Evolutionary conservation across 371 early-diverging fungal genomes (phyloP).

Genomic region (Syncephalastrum racemosum): DNA sequence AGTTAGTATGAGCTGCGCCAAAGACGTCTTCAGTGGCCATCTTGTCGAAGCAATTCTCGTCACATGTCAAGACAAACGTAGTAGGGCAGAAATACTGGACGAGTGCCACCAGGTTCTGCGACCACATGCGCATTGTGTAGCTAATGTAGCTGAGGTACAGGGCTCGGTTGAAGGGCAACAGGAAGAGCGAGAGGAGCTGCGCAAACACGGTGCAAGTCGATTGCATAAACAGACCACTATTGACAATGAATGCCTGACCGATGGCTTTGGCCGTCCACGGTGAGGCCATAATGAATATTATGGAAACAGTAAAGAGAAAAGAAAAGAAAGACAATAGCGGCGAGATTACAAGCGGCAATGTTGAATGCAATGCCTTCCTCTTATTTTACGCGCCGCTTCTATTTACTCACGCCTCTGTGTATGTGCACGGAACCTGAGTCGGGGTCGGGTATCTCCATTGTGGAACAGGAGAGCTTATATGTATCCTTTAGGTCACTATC

Average conservation of each 20-base stretch:
- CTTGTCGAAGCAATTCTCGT: slow-evolving; percentile 31
- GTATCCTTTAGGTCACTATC: too few relatives aligned
- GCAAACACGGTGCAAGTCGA: slow-evolving; percentile 28
- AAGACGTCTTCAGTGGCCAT: slow-evolving; percentile 21
- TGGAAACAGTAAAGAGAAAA: too few relatives aligned
- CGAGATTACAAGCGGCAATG: too few relatives aligned
- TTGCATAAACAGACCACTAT: slow-evolving; percentile 34
- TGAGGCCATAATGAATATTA: too few relatives aligned
- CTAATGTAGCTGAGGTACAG: slow-evolving; percentile 51
- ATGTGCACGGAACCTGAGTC: too few relatives aligned
- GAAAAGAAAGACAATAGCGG: too few relatives aligned
- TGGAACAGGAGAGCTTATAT: too few relatives aligned
- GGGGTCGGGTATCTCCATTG: too few relatives aligned
- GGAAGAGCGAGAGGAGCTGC: slow-evolving; percentile 31
- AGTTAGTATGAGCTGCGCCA: slow-evolving; percentile 11
- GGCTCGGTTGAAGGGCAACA: slow-evolving; percentile 34
- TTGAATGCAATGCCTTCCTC: too few relatives aligned
- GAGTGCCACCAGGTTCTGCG: slow-evolving; percentile 55
- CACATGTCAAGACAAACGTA: slow-evolving; percentile 57
- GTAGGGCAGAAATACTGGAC: slow-evolving; percentile 70
- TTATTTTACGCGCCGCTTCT: too few relatives aligned
- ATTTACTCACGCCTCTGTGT: too few relatives aligned
- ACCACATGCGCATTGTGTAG: slow-evolving; percentile 62
- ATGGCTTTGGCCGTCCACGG: slow-evolving; percentile 20
- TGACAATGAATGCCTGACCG: slow-evolving; percentile 22